Base-by-base conservation (phyloP, 371 early-diverging fungal genomes). In the Syncephalastrum racemosum region DNA sequence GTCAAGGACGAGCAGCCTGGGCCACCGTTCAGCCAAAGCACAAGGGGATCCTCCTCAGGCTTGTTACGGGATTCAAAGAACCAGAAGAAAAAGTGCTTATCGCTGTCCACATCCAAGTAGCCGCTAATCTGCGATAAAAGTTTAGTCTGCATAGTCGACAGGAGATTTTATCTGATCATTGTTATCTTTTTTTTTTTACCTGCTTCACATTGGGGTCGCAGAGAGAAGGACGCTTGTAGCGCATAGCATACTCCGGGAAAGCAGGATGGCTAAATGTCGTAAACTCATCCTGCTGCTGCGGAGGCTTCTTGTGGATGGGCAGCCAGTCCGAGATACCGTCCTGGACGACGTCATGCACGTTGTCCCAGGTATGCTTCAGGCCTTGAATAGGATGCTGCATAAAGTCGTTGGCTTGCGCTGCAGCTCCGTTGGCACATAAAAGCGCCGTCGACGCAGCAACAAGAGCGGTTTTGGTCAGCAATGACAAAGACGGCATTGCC, bases 11-110 rank as follows among this genome's bases (percentile, higher is more conserved):
- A 85, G 63, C 92, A 91, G 0, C 96, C 96, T 13, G 95, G 94
- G 12, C 95, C 96, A 19, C 93, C 93, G 23, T 87, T 86, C 52
- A 90, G 69, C 93, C 93, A 93, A 23, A 93, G 79, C 14, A 92
- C 84, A 49, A 92, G 59, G 2, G 94, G 94, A 54, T 93, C 93
- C 1, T 73, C 71, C 39, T 64, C 50, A 16, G 93, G 91, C 8
- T 87, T 71, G 56, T 78, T 75, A 49, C 91, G 84, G 12, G 91
- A 90, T 61, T 94, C 94, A 71, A 94, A 94, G 79, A 92, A 89
- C 92, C 92, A 92, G 71, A 93, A 93, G 78, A 91, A 95, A 63
- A 90, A 81, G 60, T 88, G 87, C 63, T 82, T 82, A 45, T 79
- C 80, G 1, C 67, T 53, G 7, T 76, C 82, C 46, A 81, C 62